A percentile compares a stretch with the other conserved stretches of the same genome.
Evolutionary conservation across 371 early-diverging fungal genomes (phyloP).

Genomic region (Basidiobolus meristosporus): DNA sequence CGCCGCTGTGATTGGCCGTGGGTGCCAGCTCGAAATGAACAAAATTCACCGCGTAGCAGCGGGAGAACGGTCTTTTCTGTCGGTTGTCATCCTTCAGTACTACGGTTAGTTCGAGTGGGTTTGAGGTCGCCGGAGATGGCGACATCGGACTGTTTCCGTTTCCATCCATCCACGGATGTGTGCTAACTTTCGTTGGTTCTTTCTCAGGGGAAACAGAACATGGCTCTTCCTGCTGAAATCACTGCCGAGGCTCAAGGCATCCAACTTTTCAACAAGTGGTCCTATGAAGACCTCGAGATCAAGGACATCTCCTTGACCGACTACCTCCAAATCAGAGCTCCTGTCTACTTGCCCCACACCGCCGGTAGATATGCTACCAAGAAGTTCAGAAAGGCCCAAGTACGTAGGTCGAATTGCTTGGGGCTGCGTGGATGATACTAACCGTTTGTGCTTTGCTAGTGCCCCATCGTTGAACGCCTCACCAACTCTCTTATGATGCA

Average conservation of each 20-base stretch:
- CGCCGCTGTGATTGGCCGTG: too few relatives aligned
- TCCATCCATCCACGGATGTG: too few relatives aligned
- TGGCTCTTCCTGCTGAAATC: slow-evolving; percentile 6
- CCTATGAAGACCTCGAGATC: slow-evolving; percentile 87
- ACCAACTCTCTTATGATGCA: slow-evolving; percentile 99
- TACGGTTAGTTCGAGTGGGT: too few relatives aligned
- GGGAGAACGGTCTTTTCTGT: too few relatives aligned
- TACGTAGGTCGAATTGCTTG: slow-evolving; percentile 10
- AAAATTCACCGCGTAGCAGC: too few relatives aligned
- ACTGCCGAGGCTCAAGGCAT: slow-evolving; percentile 6
- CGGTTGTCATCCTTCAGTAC: too few relatives aligned
- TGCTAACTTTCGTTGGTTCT: too few relatives aligned
- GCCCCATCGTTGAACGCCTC: slow-evolving; percentile 99
- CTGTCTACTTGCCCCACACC: slow-evolving; percentile 95
- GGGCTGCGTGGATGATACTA: too few relatives aligned
- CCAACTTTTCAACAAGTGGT: slow-evolving; percentile 87
- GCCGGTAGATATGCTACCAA: slow-evolving; percentile 95
- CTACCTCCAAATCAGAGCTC: slow-evolving; percentile 86
- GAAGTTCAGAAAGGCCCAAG: slow-evolving; percentile 96
- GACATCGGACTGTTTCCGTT: too few relatives aligned
- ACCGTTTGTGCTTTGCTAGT: slow-evolving; percentile 19
- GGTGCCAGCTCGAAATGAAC: too few relatives aligned
- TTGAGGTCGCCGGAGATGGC: too few relatives aligned
- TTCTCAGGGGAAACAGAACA: too few relatives aligned
- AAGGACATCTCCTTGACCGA: slow-evolving; percentile 91